Evolutionary conservation across 352 stramenopile species (phyloP), one percentile per base, ranked within the genome.

Genomic region (Phytophthora idaei): DNA sequence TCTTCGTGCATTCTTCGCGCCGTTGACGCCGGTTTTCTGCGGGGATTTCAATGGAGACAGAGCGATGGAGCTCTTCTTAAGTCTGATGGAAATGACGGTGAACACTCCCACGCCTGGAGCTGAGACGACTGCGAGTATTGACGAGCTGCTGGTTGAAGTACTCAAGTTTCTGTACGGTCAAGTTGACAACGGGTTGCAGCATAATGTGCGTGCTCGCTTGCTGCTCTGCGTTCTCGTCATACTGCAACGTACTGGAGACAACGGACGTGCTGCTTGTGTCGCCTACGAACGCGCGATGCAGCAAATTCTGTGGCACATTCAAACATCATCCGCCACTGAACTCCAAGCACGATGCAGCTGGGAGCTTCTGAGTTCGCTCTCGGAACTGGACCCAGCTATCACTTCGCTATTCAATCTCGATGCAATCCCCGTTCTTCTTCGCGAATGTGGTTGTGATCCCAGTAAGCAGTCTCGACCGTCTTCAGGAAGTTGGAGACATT

Each of bases 341-440:
- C 53, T 76, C 5, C 62, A 82, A 44, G 64, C 69, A 3, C 62
- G 64, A 15, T 80, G 78, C 53, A 90, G 80, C 41, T 92, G 77
- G 73, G 78, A 88, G 44, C 57, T 90, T 0, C 59, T 92, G 0
- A 69, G 76, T 1, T 76, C 86, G 36, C 71, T 92, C 7, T 78
- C 72, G 0, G 78, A 87, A 48, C 62, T 89, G 14, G 78, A 90
- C 46, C 67, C 80, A 9, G 78, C 83, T 2, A 85, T 90, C 52
- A 76, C 78, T 5, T 67, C 78, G 1, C 73, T 92, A 11, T 89
- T 90, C 57, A 90, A 90, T 21, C 76, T 90, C 6, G 81, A 90
- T 41, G 81, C 72, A 5, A 76, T 89, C 31, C 68, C 74, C 21
- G 74, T 76, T n/a, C 63, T 92, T 6, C 71, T 92, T 21, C 77